Evolutionary conservation across 148 eudicot genomes (phyloP), one percentile per base, ranked within the genome.

Genomic region (Amaranthus hypochondriacus): DNA sequence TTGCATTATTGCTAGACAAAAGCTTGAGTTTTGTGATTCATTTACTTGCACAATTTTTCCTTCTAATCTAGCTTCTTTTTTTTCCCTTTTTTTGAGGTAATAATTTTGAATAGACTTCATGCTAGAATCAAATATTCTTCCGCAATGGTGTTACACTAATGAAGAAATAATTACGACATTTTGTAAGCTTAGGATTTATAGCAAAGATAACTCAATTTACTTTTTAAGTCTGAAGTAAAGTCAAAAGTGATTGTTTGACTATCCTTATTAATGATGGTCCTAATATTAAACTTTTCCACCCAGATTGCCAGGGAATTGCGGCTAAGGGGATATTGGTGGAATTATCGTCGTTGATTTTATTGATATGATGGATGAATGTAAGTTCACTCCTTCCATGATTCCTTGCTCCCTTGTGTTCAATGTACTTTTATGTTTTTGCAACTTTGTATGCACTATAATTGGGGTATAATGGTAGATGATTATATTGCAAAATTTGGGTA

Each of bases 271-370:
- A 50, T 9, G 42, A 79, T 69, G 10, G 50, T 70, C 52, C 70
- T 79, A 59, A 79, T 69, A 52, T 5, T 52, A 43, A 5, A 43
- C 15, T 9, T 69, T 75, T 28, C 18, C 8, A 12, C 52, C 87
- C 61, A 94, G 98, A 91, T 94, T 80, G 98, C 98, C 68, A 90
- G 98, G 78, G 97, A 94, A 80, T 77, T 91, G 76, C 87, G 97
- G 80, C 87, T 94, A 80, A 87, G 98, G 98, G 81, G 97, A 91
- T 83, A 87, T 94, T 83, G 98, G 98, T 81, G 98, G 97, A 73
- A 94, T 94, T 71, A 94, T 94, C 59, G 92, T 94, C 50, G 97
- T 94, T 51, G 97, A 94, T 83, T 94, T 94, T 84, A 91, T 94
- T 73, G 96, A 91, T 78, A 94, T 94, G 98, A 54, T 80, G 80